Conservation (phyloP, 305 asterid species). For the Ruellia speciosa region DNA sequence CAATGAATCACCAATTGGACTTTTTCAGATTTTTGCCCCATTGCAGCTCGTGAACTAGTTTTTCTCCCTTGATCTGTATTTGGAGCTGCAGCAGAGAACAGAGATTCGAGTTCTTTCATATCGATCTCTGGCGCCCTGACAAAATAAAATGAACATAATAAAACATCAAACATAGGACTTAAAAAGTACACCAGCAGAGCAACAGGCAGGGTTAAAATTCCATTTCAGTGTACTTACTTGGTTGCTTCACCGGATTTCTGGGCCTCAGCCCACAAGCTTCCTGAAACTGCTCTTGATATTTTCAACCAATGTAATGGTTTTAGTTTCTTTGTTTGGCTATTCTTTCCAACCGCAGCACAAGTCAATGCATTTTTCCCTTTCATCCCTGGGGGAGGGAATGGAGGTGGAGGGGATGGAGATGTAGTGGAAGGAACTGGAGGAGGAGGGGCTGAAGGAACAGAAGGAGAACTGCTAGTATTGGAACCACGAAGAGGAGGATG, state of each 20-base stretch:
- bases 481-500: constrained; percentile 34
- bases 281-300: constrained; percentile 84
- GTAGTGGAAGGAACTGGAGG: constrained; percentile 45
- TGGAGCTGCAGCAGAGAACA: constrained; percentile 79
- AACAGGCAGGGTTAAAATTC: background rate
- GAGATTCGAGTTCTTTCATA: constrained; percentile 83
- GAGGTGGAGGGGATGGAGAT: constrained; percentile 78
- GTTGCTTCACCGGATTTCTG: constrained; percentile 80
- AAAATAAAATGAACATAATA: constrained; percentile 21
- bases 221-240: constrained; percentile 38
- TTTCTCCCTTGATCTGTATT: constrained; percentile 43
- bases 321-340: constrained; percentile 59
- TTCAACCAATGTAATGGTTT: constrained; percentile 93
- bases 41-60: constrained; percentile 15
- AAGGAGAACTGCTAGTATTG: constrained; percentile 16
- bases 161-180: constrained; percentile 13
- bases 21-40: constrained; percentile 67
- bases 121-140: constrained; percentile 93
- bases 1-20: constrained; percentile 75
- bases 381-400: constrained; percentile 49
- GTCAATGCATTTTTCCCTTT: constrained; percentile 58
- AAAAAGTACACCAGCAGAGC: constrained; percentile 11
- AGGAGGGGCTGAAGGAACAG: constrained; percentile 54
- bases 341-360: constrained; percentile 46
- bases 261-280: constrained; percentile 98